A percentile compares a stretch with the other conserved stretches of the same genome.
Conservation (phyloP, 2,329 filamentous ascomycete species). For the Penicillium sp. region DNA sequence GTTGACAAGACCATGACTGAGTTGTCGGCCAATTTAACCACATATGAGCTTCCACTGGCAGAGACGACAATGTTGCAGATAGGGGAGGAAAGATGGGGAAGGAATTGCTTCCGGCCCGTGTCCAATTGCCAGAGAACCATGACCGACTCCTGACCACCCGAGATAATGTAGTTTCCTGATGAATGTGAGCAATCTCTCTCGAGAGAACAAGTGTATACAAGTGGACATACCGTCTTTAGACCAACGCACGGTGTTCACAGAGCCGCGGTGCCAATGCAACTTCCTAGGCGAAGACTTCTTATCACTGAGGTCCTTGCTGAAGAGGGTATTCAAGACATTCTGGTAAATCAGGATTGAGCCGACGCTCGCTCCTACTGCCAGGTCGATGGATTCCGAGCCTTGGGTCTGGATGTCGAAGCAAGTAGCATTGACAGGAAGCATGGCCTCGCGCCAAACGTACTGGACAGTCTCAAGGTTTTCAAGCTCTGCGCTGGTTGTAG, state of each 20-base stretch:
- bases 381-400: constrained; percentile 56
- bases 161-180: constrained; percentile 85
- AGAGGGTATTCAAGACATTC: constrained; percentile 56
- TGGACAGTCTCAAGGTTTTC: constrained; percentile 37
- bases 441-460: constrained; percentile 56
- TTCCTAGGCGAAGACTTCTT: constrained; percentile 55
- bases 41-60: constrained; percentile 73
- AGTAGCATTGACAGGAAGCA: constrained; percentile 60
- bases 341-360: constrained; percentile 81
- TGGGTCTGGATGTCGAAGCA: constrained; percentile 65
- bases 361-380: constrained; percentile 72
- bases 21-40: constrained; percentile 84
- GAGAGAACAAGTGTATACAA: background rate
- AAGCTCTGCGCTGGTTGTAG: constrained; percentile 35
- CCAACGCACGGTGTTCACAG: constrained; percentile 84
- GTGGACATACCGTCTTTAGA: constrained; percentile 71
- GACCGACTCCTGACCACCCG: constrained; percentile 84
- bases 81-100: constrained; percentile 85
- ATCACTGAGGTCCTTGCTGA: constrained; percentile 30
- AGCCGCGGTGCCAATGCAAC: constrained; percentile 86
- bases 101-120: constrained; percentile 73
- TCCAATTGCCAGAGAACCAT: constrained; percentile 92
- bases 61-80: constrained; percentile 85
- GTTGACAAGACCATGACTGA: constrained; percentile 88
- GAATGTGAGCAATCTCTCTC: constrained; percentile 24